Conservation (phyloP, 1,284 basidiomycete species). For the Heimioporus retisporus region DNA sequence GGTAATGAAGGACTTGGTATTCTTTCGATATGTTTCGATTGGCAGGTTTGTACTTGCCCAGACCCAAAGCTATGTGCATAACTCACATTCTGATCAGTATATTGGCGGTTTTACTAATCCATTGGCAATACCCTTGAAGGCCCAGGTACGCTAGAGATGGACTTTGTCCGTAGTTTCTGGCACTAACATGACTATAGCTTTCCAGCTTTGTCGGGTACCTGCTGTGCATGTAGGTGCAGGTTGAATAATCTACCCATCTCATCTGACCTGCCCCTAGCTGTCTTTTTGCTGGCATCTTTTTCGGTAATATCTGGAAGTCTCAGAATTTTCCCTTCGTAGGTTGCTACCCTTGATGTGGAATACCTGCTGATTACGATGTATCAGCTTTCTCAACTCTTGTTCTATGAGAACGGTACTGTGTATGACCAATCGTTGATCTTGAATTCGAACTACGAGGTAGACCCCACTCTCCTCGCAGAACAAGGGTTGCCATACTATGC, state of each 20-base stretch:
- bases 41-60: constrained; percentile 47
- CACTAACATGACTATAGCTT: constrained; percentile 34
- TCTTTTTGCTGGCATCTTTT: constrained; percentile 54
- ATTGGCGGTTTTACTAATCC: constrained; percentile 55
- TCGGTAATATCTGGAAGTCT: constrained; percentile 60
- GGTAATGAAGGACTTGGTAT: constrained; percentile 69
- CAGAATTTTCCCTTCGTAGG: constrained; percentile 59
- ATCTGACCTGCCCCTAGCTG: constrained; percentile 38
- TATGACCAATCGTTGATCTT: constrained; percentile 61
- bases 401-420: constrained; percentile 59
- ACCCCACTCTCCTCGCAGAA: constrained; percentile 36
- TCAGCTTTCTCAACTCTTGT: constrained; percentile 59
- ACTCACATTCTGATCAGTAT: constrained; percentile 43
- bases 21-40: constrained; percentile 65
- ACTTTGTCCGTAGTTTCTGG: neutral
- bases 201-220: constrained; percentile 56
- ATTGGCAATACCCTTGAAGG: constrained; percentile 55
- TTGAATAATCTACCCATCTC: no score
- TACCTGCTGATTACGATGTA: neutral
- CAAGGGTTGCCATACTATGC: constrained; percentile 48
- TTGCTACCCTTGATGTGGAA: neutral
- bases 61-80: no score
- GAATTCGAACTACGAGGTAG: constrained; percentile 59
- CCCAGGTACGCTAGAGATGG: constrained; percentile 40
- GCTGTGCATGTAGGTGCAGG: constrained; percentile 53